Evolutionary conservation across 75 land plant genomes (phyloP).

Genomic region (Isoetes taiwanensis): DNA sequence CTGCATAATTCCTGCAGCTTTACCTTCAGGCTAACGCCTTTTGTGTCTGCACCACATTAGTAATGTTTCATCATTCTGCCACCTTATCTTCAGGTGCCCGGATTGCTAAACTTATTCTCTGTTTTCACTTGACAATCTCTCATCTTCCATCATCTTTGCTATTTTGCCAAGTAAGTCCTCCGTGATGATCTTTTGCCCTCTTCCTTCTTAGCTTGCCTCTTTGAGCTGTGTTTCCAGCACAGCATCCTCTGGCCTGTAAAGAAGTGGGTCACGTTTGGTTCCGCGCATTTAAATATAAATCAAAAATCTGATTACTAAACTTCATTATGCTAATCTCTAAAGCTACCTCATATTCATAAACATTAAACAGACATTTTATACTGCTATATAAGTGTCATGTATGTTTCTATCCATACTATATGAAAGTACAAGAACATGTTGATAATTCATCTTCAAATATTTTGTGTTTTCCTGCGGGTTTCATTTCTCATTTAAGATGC

Average conservation of each 20-base stretch:
- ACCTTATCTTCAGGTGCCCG: constrained; percentile 25
- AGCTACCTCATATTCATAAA: not conserved
- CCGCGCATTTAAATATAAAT: no score
- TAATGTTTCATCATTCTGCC: constrained; percentile 17
- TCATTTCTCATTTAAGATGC: no score
- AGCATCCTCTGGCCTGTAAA: not conserved
- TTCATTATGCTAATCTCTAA: constrained; percentile 5
- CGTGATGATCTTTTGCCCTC: not conserved
- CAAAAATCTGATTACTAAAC: not conserved
- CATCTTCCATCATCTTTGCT: not conserved
- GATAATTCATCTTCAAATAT: constrained; percentile 13
- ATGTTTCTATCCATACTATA: not conserved
- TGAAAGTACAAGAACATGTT: constrained; percentile 8
- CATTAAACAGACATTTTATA: constrained; percentile 27
- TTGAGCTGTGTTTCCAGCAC: constrained; percentile 15
- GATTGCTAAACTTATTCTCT: not conserved
- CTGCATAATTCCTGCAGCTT: constrained; percentile 13
- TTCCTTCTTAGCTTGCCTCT: constrained; percentile 26
- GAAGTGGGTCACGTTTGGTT: not conserved
- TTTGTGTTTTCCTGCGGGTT: constrained; percentile 15
- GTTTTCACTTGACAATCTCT: no score
- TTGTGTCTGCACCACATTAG: not conserved
- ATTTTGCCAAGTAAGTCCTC: constrained; percentile 2
- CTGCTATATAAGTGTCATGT: not conserved
- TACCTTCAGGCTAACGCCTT: not conserved